Evolutionary conservation across 2,329 filamentous ascomycete genomes (phyloP).

Genomic region (Ceratocystis harringtonii): DNA sequence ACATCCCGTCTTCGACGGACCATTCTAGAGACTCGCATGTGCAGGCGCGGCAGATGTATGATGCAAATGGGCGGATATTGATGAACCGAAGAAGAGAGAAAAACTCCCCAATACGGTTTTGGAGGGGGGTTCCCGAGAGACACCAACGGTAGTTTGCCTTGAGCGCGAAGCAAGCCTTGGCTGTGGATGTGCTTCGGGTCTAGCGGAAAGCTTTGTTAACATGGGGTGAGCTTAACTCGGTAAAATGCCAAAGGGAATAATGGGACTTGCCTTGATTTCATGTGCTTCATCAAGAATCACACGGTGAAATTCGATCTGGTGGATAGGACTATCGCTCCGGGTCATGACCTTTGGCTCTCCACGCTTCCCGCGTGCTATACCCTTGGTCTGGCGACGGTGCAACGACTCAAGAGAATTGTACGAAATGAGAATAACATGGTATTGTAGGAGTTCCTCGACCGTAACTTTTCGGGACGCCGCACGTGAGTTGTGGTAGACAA

Average conservation of each 20-base stretch:
- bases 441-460: slow-evolving; percentile 59
- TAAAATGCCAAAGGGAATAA: neutral
- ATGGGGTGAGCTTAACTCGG: neutral
- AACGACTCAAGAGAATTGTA: slow-evolving; percentile 87
- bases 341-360: neutral
- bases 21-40: slow-evolving; percentile 70
- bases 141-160: slow-evolving; percentile 89
- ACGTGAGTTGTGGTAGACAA: slow-evolving; percentile 82
- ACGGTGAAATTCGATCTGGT: slow-evolving; percentile 75
- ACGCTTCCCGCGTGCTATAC: slow-evolving; percentile 43
- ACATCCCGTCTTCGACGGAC: slow-evolving; percentile 58
- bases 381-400: slow-evolving; percentile 82
- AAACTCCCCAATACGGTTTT: slow-evolving; percentile 94
- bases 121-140: slow-evolving; percentile 82
- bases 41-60: slow-evolving; percentile 86
- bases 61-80: slow-evolving; percentile 74
- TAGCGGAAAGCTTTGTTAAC: slow-evolving; percentile 23
- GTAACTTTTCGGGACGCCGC: slow-evolving; percentile 64
- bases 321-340: slow-evolving; percentile 46
- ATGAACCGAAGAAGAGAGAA: slow-evolving; percentile 90
- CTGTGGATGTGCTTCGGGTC: slow-evolving; percentile 74
- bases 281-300: slow-evolving; percentile 91
- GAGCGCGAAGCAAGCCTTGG: slow-evolving; percentile 86
- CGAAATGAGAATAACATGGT: slow-evolving; percentile 92
- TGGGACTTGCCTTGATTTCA: slow-evolving; percentile 58